Evolutionary conservation across 352 stramenopile species (phyloP), one percentile per base, ranked within the genome.

Genomic region (Pythium oligandrum): DNA sequence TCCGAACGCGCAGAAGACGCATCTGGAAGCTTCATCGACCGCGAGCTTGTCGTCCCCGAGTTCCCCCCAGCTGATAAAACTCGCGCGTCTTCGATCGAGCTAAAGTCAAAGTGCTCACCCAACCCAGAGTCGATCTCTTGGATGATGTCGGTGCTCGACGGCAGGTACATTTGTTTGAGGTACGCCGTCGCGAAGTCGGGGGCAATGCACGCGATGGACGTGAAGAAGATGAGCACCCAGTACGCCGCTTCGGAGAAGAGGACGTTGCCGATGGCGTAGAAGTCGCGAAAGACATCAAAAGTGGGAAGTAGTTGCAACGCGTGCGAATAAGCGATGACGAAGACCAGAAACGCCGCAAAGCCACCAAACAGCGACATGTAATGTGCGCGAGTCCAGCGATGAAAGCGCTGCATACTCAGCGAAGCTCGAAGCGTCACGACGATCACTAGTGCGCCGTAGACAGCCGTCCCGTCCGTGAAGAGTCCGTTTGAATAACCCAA

Each of bases 81-180:
- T 26, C 17, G 17, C 17, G 17, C 17, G 32, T 48, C 4, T 2
- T 35, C 2, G 12, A 31, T 56, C 12, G 17, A 10, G 38, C 8
- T 31, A 7, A 48, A 12, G 9, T 47, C 39, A 32, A 64, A 43
- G 0, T 37, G 54, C 26, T 86, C 71, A 0, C 73, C 75, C 0
- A 94, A 39, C 0, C 81, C 76, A 12, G 73, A 86, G 40, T 94
- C 83, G 50, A 94, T 94, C 39, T 94, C 83, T 35, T 86, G 63
- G 35, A 94, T 92, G 40, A 94, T 94, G 34, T 89, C 80, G 52
- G 84, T 83, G 51, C 83, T 90, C 1, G 81, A 85, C 3, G 84
- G 82, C 44, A 94, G 57, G 34, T 93, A 92, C 82, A 92, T 94
- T 53, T 88, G 77, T 48, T 75, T 79, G 35, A 94, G 35, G 54